A percentile compares a stretch with the other conserved stretches of the same genome.
Evolutionary conservation across 2,329 filamentous ascomycete genomes (phyloP).

Genomic region (Coleophoma eucalyptorum): DNA sequence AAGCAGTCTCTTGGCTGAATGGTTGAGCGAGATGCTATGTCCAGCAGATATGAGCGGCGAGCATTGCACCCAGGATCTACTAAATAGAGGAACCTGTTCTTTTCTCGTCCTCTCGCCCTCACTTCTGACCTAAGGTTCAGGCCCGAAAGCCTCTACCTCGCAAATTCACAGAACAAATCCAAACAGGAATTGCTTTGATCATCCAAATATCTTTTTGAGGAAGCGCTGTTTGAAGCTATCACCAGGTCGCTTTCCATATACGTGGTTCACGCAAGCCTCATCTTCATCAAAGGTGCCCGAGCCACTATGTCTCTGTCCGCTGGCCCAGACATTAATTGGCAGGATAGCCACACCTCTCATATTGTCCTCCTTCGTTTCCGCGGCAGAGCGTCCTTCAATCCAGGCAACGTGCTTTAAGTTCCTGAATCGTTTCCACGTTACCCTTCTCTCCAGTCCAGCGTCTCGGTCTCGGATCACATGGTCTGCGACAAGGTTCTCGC

Average conservation of each 20-base stretch:
- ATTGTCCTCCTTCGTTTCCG: conserved; percentile 2
- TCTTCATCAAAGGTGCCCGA: conserved; percentile 10
- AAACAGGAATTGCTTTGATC: too few relatives aligned
- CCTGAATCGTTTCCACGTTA: conserved; percentile 19
- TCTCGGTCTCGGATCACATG: conserved; percentile 16
- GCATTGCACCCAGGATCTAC: too few relatives aligned
- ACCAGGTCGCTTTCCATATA: conserved; percentile 4
- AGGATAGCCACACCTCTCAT: conserved; percentile 15
- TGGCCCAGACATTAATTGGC: conserved; percentile 19
- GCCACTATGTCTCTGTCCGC: conserved; percentile 17
- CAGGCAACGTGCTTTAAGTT: conserved; percentile 10
- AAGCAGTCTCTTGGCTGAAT: too few relatives aligned
- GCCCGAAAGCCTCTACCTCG: too few relatives aligned
- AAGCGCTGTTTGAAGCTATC: neutral
- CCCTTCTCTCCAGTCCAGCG: conserved; percentile 16
- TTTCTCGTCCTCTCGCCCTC: too few relatives aligned
- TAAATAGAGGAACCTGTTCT: too few relatives aligned
- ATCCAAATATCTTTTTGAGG: neutral
- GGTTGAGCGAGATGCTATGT: too few relatives aligned
- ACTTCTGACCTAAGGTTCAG: too few relatives aligned
- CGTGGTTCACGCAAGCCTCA: conserved; percentile 17
- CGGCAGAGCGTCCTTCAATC: conserved; percentile 10
- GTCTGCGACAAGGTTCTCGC: conserved; percentile 7
- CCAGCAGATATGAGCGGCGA: too few relatives aligned
- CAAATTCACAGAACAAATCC: too few relatives aligned